phyloP scores from a whole-genome alignment of 2,329 filamentous ascomycete genomes.

The Monilinia fructigena region DNA sequence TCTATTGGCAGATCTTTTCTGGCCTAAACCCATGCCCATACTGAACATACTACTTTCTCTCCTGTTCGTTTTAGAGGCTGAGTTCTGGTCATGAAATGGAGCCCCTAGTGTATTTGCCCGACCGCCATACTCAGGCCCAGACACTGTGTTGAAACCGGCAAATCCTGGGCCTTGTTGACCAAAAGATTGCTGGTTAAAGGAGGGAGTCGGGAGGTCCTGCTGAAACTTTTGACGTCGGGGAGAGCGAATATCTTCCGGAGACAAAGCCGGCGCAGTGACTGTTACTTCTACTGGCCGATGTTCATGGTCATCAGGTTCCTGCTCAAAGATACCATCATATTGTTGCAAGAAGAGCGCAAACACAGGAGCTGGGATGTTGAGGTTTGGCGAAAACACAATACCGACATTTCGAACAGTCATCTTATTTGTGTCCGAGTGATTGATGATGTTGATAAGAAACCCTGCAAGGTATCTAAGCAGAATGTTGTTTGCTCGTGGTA shows the following conservation, averaged over 20 bases:
- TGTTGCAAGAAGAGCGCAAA: constrained; percentile 94
- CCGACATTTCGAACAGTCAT: constrained; percentile 98
- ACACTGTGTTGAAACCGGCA: constrained; percentile 40
- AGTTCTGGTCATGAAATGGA: constrained; percentile 35
- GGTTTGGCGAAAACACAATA: constrained; percentile 94
- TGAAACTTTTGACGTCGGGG: constrained; percentile 63
- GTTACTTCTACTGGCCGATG: constrained; percentile 51
- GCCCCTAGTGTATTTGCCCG: constrained; percentile 33
- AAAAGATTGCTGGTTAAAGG: constrained; percentile 47
- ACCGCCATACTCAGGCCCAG: constrained; percentile 39
- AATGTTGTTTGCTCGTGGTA: constrained; percentile 78
- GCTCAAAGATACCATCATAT: constrained; percentile 80
- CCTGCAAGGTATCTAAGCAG: constrained; percentile 81
- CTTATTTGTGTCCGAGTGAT: constrained; percentile 87
- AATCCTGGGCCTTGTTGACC: constrained; percentile 50
- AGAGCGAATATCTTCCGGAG: constrained; percentile 59
- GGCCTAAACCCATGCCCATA: constrained; percentile 47
- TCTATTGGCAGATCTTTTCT: constrained; percentile 36
- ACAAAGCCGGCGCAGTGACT: constrained; percentile 43
- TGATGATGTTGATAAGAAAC: constrained; percentile 89
- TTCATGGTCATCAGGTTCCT: constrained; percentile 63
- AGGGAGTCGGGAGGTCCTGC: constrained; percentile 62
- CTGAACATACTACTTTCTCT: constrained; percentile 60
- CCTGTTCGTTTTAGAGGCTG: constrained; percentile 46
- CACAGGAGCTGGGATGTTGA: constrained; percentile 93